These are phyloP conservation scores for Fusarium illudens DNA, from an alignment of 2,329 filamentous ascomycete species.

Conservation along the genomic window DNA sequence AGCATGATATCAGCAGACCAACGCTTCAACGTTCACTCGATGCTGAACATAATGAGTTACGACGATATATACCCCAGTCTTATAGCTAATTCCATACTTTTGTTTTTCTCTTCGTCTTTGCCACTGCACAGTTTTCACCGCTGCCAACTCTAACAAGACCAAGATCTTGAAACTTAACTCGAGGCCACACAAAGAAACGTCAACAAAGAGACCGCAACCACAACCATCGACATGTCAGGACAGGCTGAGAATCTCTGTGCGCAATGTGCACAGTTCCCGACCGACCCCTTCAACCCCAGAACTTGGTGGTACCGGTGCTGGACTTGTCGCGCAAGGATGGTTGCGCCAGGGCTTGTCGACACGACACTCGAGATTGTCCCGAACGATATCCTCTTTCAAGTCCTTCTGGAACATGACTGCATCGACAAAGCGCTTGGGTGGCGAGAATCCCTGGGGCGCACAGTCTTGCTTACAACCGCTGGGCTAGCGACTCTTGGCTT, in stretches of 20 bases:
- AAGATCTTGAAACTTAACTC: not conserved
- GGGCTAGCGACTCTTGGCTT: not conserved
- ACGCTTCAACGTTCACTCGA: constrained; percentile 18
- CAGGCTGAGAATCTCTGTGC: not conserved
- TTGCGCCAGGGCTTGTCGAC: not conserved
- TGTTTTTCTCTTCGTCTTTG: not conserved
- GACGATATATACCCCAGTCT: constrained; percentile 34
- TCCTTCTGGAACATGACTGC: not conserved
- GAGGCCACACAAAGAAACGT: not conserved
- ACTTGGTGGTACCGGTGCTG: not conserved
- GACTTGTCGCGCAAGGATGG: not conserved
- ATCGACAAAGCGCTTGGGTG: not conserved
- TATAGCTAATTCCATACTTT: constrained; percentile 26
- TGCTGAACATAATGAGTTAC: constrained; percentile 29
- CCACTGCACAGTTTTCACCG: not conserved
- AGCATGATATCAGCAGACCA: constrained; percentile 18
- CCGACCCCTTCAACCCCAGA: not conserved
- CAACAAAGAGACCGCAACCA: not conserved
- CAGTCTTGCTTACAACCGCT: not conserved
- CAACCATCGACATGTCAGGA: not conserved
- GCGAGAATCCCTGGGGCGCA: not conserved
- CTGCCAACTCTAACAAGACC: not conserved
- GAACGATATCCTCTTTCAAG: not conserved
- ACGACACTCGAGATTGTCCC: not conserved
- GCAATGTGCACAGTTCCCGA: not conserved